These are phyloP conservation scores for Lizonia empirigonia DNA, from an alignment of 2,329 filamentous ascomycete species.

Conservation along the genomic window DNA sequence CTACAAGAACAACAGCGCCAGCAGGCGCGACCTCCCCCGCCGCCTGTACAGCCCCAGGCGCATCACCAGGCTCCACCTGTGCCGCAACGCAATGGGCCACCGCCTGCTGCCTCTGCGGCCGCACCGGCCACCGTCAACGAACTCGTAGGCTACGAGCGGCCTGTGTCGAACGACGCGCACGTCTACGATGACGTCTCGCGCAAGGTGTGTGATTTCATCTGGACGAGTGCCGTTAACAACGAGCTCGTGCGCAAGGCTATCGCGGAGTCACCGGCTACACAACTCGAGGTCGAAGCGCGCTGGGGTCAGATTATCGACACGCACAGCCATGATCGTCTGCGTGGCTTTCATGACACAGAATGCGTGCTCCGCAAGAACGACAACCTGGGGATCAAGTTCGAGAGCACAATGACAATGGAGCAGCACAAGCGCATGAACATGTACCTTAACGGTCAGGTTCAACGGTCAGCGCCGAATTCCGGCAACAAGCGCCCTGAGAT, in stretches of 20 bases:
- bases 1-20: conserved; percentile 28
- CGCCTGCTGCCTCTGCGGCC: conserved; percentile 15
- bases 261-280: conserved; percentile 64
- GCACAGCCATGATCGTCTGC: conserved; percentile 69
- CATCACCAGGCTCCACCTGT: conserved; percentile 25
- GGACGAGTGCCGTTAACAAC: conserved; percentile 69
- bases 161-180: conserved; percentile 72
- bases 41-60: conserved; percentile 21
- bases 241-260: conserved; percentile 61
- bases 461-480: conserved; percentile 54
- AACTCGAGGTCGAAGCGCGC: conserved; percentile 94
- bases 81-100: conserved; percentile 27
- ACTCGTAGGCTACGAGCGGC: conserved; percentile 55
- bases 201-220: conserved; percentile 80
- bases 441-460: conserved; percentile 75
- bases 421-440: conserved; percentile 86
- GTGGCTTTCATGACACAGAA: conserved; percentile 70
- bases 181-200: conserved; percentile 74
- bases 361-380: conserved; percentile 36
- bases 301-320: conserved; percentile 78
- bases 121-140: conserved; percentile 19
- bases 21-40: conserved; percentile 29
- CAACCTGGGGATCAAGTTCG: conserved; percentile 60
- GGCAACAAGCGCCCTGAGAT: conserved; percentile 63
- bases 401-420: conserved; percentile 90